Conservation (phyloP, 1,139 yeast genomes). For the Saccharomyces pastorianus region DNA sequence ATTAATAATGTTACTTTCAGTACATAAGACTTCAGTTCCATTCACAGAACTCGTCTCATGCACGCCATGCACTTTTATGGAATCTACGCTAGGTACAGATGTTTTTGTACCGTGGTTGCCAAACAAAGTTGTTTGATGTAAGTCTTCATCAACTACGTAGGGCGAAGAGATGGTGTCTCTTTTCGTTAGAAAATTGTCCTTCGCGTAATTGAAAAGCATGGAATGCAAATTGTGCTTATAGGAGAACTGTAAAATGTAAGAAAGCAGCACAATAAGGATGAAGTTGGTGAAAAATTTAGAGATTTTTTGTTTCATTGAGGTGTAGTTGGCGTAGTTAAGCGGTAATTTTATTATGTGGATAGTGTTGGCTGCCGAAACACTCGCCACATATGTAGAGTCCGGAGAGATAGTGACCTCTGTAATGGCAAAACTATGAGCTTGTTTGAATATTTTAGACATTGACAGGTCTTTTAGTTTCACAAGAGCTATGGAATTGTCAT, state of each 20-base stretch:
- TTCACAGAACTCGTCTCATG: background rate
- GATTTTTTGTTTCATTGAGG: constrained; percentile 33
- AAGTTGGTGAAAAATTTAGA: constrained; percentile 42
- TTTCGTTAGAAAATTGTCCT: constrained; percentile 21
- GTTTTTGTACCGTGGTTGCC: constrained; percentile 6
- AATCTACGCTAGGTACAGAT: background rate
- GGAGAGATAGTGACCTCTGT: constrained; percentile 68
- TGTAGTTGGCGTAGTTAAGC: constrained; percentile 38
- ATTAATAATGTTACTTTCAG: background rate
- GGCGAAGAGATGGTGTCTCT: constrained; percentile 29
- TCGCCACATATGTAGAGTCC: constrained; percentile 61
- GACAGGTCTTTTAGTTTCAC: constrained; percentile 47
- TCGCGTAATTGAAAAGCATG: constrained; percentile 10
- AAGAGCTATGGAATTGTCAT: constrained; percentile 62
- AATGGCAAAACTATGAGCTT: constrained; percentile 74
- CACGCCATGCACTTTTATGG: background rate
- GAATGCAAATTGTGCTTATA: constrained; percentile 37
- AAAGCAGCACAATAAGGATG: constrained; percentile 35
- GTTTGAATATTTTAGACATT: constrained; percentile 43
- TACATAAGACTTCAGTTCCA: background rate
- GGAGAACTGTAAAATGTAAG: constrained; percentile 35
- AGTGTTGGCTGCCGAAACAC: constrained; percentile 77
- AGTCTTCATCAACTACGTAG: constrained; percentile 17
- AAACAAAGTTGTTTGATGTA: constrained; percentile 16
- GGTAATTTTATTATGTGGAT: constrained; percentile 60